Conservation (phyloP, 2,329 filamentous ascomycete genomes). For the Aspergillus brasiliensis region DNA sequence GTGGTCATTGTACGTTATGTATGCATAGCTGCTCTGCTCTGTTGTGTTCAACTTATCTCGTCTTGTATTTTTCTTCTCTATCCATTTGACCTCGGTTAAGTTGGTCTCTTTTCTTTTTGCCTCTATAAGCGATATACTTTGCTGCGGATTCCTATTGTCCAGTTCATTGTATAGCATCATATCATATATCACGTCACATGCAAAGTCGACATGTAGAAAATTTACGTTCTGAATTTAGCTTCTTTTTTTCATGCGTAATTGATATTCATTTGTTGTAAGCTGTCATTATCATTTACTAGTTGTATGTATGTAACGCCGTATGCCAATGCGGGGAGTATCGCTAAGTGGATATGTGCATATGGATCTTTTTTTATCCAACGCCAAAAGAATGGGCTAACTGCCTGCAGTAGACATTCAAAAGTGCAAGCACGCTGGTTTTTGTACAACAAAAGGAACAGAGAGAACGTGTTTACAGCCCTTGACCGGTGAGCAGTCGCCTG, state of each 20-base stretch:
- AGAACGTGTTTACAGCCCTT: conserved; percentile 32
- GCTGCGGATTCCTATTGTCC: not conserved
- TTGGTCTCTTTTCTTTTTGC: not conserved
- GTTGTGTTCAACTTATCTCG: not conserved
- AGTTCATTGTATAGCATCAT: not conserved
- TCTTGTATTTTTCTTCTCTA: not conserved
- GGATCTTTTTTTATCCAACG: not conserved
- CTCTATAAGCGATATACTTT: not conserved
- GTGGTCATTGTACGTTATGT: not conserved
- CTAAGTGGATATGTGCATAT: not conserved
- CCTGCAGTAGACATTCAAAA: conserved; percentile 1
- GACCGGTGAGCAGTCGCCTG: conserved; percentile 40
- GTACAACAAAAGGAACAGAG: not conserved
- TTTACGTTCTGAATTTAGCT: not conserved
- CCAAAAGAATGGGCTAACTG: not conserved
- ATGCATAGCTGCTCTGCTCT: conserved; percentile 3
- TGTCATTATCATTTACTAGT: conserved; percentile 9
- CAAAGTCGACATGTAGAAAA: conserved; percentile 2
- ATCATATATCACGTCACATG: not conserved
- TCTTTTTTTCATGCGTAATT: not conserved
- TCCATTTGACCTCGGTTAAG: not conserved
- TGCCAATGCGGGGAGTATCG: not conserved
- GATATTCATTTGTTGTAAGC: not conserved
- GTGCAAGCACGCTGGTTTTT: not conserved
- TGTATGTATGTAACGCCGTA: conserved; percentile 7